These are phyloP conservation scores for Lactuca sativa DNA, from an alignment of 129 eudicot genomes.

Conservation along the genomic window DNA sequence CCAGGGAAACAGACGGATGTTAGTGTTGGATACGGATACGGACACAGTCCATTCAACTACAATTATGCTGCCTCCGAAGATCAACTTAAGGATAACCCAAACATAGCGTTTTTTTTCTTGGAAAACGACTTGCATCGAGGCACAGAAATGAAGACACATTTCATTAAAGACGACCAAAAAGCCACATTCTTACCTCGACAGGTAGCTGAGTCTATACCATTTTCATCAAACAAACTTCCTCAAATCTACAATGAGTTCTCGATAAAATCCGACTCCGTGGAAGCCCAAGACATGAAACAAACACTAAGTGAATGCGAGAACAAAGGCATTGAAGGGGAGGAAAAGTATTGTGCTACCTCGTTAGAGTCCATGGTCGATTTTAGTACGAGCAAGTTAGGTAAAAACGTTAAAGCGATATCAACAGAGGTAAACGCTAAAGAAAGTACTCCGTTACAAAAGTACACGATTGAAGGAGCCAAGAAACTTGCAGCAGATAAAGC, in stretches of 20 bases:
- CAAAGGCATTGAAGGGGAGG: constrained; percentile 37
- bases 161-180: constrained; percentile 6
- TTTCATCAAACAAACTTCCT: constrained; percentile 38
- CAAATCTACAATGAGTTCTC: constrained; percentile 32
- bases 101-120: constrained; percentile 44
- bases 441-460: constrained; percentile 24
- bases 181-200: constrained; percentile 37
- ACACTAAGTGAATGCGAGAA: constrained; percentile 44
- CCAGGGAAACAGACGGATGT: constrained; percentile 31
- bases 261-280: constrained; percentile 22
- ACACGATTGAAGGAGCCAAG: constrained; percentile 22
- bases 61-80: constrained; percentile 35
- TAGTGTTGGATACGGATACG: constrained; percentile 17
- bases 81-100: constrained; percentile 51
- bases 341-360: constrained; percentile 46
- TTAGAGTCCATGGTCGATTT: constrained; percentile 54
- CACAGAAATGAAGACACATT: constrained; percentile 30
- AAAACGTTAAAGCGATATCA: constrained; percentile 37
- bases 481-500: constrained; percentile 18
- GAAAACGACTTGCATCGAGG: constrained; percentile 23
- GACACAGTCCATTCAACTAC: constrained; percentile 5
- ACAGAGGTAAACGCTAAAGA: constrained; percentile 33
- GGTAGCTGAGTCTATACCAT: constrained; percentile 30
- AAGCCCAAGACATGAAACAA: constrained; percentile 33
- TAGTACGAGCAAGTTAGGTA: constrained; percentile 37